These are phyloP conservation scores for Botryosphaeria agaves DNA, from an alignment of 2,329 filamentous ascomycete species.

Conservation along the genomic window DNA sequence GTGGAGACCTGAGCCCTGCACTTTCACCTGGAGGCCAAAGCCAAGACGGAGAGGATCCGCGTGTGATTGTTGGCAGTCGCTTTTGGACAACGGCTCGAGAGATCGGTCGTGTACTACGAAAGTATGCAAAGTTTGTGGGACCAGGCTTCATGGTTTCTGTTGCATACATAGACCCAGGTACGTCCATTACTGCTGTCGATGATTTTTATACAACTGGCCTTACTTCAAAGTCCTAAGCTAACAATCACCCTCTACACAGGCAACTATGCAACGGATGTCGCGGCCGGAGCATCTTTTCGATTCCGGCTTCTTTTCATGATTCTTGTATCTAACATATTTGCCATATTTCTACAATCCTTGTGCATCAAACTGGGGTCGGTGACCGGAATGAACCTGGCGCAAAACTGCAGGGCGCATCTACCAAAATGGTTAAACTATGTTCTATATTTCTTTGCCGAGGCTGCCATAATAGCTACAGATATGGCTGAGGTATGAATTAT, in stretches of 20 bases:
- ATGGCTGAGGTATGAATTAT: conserved; percentile 30
- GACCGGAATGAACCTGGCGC: conserved; percentile 30
- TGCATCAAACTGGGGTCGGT: conserved; percentile 40
- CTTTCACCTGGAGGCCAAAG: neutral
- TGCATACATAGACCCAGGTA: conserved; percentile 31
- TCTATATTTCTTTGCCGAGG: conserved; percentile 37
- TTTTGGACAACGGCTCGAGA: too few relatives aligned
- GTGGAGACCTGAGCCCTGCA: too few relatives aligned
- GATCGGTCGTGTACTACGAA: conserved; percentile 15
- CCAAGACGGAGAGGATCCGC: neutral
- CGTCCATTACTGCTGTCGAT: conserved; percentile 4
- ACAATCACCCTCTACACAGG: too few relatives aligned
- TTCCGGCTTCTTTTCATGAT: conserved; percentile 52
- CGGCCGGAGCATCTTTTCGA: conserved; percentile 47
- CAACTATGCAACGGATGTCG: conserved; percentile 55
- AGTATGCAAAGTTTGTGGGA: conserved; percentile 42
- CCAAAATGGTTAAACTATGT: conserved; percentile 36
- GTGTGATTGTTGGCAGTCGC: neutral
- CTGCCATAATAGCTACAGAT: conserved; percentile 40
- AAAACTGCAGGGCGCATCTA: conserved; percentile 30
- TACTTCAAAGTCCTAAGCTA: too few relatives aligned
- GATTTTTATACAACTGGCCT: too few relatives aligned
- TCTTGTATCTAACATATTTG: conserved; percentile 51
- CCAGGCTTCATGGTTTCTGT: conserved; percentile 46
- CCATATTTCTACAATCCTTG: conserved; percentile 51